A percentile compares a stretch with the other conserved stretches of the same genome.
Evolutionary conservation across 768 basidiomycete species (phyloP).

Genomic region (Xerocomellus dryophilus): DNA sequence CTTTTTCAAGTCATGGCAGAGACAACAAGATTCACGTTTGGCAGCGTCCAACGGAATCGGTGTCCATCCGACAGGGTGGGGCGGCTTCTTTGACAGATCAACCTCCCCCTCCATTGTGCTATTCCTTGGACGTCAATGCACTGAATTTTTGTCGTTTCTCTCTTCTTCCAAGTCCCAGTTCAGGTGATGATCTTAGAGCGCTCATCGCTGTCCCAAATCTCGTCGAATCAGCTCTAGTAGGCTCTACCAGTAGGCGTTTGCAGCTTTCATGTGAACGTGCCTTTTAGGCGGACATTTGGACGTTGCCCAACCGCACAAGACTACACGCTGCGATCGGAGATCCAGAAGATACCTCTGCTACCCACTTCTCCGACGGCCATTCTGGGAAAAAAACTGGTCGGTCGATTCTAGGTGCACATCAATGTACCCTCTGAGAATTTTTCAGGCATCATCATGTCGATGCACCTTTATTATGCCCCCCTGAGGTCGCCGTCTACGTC

Average conservation of each 20-base stretch:
- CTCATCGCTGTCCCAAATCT: slow-evolving; percentile 84
- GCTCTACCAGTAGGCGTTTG: slow-evolving; percentile 11
- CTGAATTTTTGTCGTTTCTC: slow-evolving; percentile 93
- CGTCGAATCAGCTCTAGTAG: slow-evolving; percentile 79
- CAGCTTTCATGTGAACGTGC: not conserved
- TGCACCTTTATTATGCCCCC: slow-evolving; percentile 56
- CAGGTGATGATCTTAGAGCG: slow-evolving; percentile 31
- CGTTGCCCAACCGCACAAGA: slow-evolving; percentile 61
- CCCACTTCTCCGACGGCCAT: slow-evolving; percentile 39
- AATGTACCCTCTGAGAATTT: not conserved
- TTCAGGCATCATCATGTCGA: slow-evolving; percentile 85
- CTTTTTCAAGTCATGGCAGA: slow-evolving; percentile 56
- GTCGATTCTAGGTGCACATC: not conserved
- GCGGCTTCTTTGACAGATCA: slow-evolving; percentile 53
- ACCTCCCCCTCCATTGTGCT: slow-evolving; percentile 49
- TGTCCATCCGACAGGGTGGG: slow-evolving; percentile 47
- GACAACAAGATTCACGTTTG: slow-evolving; percentile 86
- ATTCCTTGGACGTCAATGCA: slow-evolving; percentile 86
- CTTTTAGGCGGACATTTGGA: slow-evolving; percentile 82
- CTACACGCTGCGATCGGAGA: slow-evolving; percentile 86
- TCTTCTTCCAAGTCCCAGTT: slow-evolving; percentile 39
- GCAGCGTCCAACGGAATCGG: slow-evolving; percentile 49
- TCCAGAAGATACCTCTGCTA: slow-evolving; percentile 31
- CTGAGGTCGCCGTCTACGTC: slow-evolving; percentile 33
- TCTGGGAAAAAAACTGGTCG: slow-evolving; percentile 58